These are phyloP conservation scores for Colletotrichum sp. DNA, from an alignment of 2,329 filamentous ascomycete species.

Conservation along the genomic window DNA sequence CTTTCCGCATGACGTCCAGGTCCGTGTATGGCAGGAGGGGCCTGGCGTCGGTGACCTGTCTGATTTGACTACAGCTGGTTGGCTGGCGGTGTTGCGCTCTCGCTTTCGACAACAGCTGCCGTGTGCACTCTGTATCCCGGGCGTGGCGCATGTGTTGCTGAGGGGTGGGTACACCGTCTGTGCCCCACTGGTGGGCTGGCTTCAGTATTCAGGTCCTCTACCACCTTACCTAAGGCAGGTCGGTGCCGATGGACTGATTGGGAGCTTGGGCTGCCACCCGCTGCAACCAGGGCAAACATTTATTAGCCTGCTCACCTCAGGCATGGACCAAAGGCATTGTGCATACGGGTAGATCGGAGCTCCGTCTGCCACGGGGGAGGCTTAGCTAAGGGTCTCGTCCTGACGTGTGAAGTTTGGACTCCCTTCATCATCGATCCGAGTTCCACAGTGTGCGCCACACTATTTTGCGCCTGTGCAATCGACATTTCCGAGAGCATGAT, in stretches of 20 bases:
- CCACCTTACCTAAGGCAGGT: not conserved
- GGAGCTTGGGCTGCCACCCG: constrained; percentile 9
- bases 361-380: not conserved
- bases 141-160: not conserved
- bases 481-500: not conserved
- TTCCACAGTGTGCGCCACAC: not conserved
- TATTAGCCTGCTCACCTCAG: not conserved
- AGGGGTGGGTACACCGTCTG: not conserved
- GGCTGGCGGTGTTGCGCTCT: not conserved
- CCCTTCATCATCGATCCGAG: not conserved
- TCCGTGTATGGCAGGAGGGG: constrained; percentile 18
- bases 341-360: not conserved
- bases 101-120: not conserved
- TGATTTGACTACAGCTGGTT: constrained; percentile 9
- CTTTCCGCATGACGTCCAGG: constrained; percentile 17
- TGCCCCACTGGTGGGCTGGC: not conserved
- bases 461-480: not conserved
- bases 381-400: not conserved
- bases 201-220: not conserved
- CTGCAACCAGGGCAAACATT: not conserved
- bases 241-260: not conserved
- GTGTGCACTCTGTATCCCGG: not conserved
- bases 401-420: not conserved
- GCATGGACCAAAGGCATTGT: not conserved
- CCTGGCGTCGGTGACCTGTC: constrained; percentile 3